Evolutionary conservation across 73 alveolate species (phyloP).

Genomic region (Symbiodinium natans): DNA sequence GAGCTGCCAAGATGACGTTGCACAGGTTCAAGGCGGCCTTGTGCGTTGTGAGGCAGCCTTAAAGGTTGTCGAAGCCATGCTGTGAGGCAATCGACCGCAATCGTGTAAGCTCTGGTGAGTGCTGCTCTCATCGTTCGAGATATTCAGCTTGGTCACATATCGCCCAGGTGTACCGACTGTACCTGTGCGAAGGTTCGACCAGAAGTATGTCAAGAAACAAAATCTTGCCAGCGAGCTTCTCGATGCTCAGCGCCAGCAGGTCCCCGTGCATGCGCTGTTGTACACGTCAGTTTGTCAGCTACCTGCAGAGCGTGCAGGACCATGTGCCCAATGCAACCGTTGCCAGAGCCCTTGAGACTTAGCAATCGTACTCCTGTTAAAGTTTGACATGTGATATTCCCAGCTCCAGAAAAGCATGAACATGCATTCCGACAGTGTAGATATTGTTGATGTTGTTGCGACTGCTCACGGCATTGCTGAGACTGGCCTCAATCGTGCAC

Average conservation of each 20-base stretch:
- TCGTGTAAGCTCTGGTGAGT: constrained; percentile 7
- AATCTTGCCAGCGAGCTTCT: constrained; percentile 32
- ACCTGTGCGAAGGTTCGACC: constrained; percentile 23
- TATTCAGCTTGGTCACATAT: neutral
- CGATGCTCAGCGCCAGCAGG: constrained; percentile 17
- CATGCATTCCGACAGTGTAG: too few species aligned
- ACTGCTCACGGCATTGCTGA: too few species aligned
- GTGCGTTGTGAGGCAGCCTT: neutral
- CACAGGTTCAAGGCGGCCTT: constrained; percentile 14
- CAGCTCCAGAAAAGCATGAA: too few species aligned
- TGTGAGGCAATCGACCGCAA: constrained; percentile 34
- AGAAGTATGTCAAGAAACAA: constrained; percentile 56
- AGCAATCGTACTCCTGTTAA: too few species aligned
- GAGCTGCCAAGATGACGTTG: constrained; percentile 33
- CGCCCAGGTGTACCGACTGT: neutral
- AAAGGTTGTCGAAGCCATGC: neutral
- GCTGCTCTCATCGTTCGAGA: neutral
- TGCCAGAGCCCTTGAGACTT: neutral
- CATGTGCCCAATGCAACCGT: constrained; percentile 59
- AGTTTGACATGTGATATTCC: too few species aligned
- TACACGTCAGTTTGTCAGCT: neutral
- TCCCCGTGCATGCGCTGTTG: neutral
- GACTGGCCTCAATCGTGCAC: too few species aligned
- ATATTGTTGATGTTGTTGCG: too few species aligned
- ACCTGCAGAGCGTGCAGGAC: constrained; percentile 28